Conservation (phyloP, 441 rosid genomes). For the Croton laevigatus region DNA sequence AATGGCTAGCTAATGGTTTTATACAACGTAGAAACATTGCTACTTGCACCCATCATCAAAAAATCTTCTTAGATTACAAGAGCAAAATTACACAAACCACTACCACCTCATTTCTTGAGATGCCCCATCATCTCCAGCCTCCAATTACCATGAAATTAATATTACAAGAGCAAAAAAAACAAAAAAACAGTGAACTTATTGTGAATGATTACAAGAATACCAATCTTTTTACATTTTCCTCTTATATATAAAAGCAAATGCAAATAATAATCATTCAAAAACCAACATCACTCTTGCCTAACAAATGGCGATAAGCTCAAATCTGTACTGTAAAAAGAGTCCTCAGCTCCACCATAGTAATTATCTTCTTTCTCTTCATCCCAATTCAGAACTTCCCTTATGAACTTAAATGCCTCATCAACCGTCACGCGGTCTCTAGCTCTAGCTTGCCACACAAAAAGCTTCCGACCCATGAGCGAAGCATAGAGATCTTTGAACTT, state of each 20-base stretch:
- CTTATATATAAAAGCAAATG: background rate
- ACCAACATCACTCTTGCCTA: slow-evolving; percentile 49
- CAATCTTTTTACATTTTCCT: slow-evolving; percentile 4
- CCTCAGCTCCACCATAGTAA: slow-evolving; percentile 73
- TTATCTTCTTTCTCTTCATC: slow-evolving; percentile 74
- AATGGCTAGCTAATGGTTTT: too few species aligned
- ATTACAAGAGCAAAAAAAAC: background rate
- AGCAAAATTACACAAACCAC: too few species aligned
- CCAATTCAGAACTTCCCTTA: slow-evolving; percentile 90
- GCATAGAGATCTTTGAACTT: slow-evolving; percentile 93
- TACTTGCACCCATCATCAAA: too few species aligned
- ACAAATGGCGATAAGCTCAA: slow-evolving; percentile 84
- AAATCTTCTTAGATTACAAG: too few species aligned
- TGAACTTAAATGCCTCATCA: slow-evolving; percentile 89
- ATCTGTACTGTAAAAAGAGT: slow-evolving; percentile 90
- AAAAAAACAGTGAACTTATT: slow-evolving; percentile 16
- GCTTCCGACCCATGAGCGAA: slow-evolving; percentile 67
- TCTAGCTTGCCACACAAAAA: slow-evolving; percentile 90
- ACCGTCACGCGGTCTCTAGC: slow-evolving; percentile 75
- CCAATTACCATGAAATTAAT: background rate
- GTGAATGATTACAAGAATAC: background rate
- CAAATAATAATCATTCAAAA: slow-evolving; percentile 2
- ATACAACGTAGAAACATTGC: too few species aligned
- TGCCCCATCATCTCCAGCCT: background rate
- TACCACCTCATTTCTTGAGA: background rate